phyloP scores from a whole-genome alignment of 257 asterid genomes.

The Galeopsis tetrahit region DNA sequence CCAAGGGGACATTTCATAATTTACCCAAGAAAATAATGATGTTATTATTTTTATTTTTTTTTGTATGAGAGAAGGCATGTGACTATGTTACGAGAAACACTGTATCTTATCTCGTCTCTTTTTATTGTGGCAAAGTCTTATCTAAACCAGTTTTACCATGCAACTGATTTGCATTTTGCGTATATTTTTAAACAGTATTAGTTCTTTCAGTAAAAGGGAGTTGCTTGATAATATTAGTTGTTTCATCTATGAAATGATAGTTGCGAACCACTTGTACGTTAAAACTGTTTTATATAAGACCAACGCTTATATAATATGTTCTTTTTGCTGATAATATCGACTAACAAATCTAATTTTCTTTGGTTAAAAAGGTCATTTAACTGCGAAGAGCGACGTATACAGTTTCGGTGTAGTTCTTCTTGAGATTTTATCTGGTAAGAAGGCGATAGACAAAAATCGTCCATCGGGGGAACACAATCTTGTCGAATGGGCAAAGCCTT shows the following conservation, averaged over 20 bases:
- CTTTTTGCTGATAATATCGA: neutral
- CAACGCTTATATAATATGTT: neutral
- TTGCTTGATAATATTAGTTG: no score
- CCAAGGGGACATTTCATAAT: neutral
- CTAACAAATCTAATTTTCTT: constrained; percentile 14
- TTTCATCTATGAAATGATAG: no score
- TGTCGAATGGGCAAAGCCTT: constrained; percentile 83
- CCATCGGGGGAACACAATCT: constrained; percentile 70
- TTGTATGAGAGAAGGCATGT: no score
- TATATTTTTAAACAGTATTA: neutral
- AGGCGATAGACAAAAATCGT: constrained; percentile 76
- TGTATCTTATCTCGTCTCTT: no score
- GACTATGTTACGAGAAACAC: no score
- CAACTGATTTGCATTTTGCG: no score
- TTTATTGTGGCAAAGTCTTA: no score
- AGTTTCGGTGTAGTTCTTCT: constrained; percentile 79
- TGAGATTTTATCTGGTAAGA: constrained; percentile 69
- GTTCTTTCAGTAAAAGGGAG: no score
- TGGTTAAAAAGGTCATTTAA: constrained; percentile 58
- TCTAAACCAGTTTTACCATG: no score
- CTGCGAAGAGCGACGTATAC: constrained; percentile 78
- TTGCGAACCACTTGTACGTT: no score
- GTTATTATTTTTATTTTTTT: no score
- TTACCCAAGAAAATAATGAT: neutral
- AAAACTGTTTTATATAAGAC: no score